Base-by-base conservation (phyloP, 768 basidiomycete genomes). In the Amanita exitialis region DNA sequence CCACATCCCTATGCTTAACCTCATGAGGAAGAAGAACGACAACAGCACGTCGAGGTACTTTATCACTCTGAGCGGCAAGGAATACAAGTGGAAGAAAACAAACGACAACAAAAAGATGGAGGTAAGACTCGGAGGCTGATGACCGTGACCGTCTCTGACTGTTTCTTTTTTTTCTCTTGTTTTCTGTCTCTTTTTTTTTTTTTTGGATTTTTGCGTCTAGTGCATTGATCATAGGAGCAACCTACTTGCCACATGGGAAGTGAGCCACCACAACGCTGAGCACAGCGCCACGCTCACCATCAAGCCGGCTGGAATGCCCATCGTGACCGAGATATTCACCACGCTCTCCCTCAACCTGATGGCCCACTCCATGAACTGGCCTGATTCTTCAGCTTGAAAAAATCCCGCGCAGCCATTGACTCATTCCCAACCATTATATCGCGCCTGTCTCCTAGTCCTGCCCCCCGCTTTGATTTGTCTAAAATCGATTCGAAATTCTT, bases 281-380 rank as follows among this genome's bases (percentile, higher is more conserved):
- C 78, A 75, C 64, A 68, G 73, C 54, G 86, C 85, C 3, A 72
- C 73, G 45, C 66, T 89, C 45, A 79, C 75, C 15, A 69, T 90
- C 60, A 76, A 69, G 56, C 69, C 75, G 10, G 65, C 76, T 27
- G 82, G 77, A 38, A 72, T 89, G 49, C 64, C 74, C 20, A 61
- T 86, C 53, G 73, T 86, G 51, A 90, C 87, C 7, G 88, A 90
- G 63, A 79, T 90, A 57, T 63, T 90, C 57, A 83, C 87, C 8
- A 86, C 84, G 3, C 75, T 90, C 50, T 73, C 76, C 45, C 70
- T 90, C 45, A 86, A 86, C 61, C 80, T 83, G 28, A 85, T 89
- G 73, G 76, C 83, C 23, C 71, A 74, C 53, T 67, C 69, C 21
- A 62, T 86, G 28, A 71, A 70, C 50, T 89, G 86, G 86, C 52